Evolutionary conservation across 2,329 filamentous ascomycete genomes (phyloP).

Genomic region (Sclerotinia sclerotiorum): DNA sequence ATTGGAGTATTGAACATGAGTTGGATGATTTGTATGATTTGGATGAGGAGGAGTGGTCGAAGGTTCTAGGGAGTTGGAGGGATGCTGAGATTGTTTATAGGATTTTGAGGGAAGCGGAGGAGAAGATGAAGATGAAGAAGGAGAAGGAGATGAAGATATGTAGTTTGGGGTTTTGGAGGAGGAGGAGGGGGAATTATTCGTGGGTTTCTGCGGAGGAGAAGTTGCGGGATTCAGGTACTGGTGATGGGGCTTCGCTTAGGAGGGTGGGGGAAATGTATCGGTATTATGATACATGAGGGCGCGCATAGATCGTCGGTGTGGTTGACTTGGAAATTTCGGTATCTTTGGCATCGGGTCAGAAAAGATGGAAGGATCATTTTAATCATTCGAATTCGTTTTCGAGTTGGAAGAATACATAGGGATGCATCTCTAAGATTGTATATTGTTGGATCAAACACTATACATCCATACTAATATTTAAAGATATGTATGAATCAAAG

Average conservation of each 20-base stretch:
- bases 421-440: not conserved
- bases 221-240: not conserved
- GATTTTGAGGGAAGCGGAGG: not conserved
- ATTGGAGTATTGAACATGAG: not conserved
- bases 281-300: too few species aligned
- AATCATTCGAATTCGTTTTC: not conserved
- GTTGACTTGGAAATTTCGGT: not conserved
- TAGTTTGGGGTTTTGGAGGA: rapidly evolving
- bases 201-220: not conserved
- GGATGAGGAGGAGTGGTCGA: not conserved
- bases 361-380: not conserved
- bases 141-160: too few species aligned
- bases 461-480: too few species aligned
- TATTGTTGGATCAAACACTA: not conserved
- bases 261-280: not conserved
- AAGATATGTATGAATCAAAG: not conserved
- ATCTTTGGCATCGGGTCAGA: not conserved
- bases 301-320: not conserved
- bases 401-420: not conserved
- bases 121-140: not conserved
- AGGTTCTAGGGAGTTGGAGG: not conserved
- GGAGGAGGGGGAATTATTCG: too few species aligned
- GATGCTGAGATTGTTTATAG: not conserved
- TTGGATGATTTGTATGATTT: not conserved
- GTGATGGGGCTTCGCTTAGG: not conserved